Evolutionary conservation across 352 stramenopile species (phyloP), one percentile per base, ranked within the genome.

Genomic region (Pythium phragmiticola): DNA sequence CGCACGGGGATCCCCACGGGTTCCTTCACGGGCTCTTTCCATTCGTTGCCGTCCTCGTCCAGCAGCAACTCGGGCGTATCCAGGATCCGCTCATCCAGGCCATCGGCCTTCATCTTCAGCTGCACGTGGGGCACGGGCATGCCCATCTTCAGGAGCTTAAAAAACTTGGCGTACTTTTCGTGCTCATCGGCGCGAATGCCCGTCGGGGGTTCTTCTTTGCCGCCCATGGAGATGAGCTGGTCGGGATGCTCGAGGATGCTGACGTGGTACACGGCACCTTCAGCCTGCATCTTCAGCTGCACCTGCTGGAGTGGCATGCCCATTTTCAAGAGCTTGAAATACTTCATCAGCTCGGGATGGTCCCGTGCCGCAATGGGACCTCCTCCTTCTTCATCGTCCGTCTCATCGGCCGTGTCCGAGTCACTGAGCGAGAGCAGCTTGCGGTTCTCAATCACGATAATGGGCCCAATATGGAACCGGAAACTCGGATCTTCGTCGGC

Each of bases 91-190:
- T 81, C 76, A 71, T 99, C 88, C 17, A 98, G 63, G 13, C 90
- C 92, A 71, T 98, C 96, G 14, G 87, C 79, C 9, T 78, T 88
- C 89, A 98, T 98, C 33, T 98, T 97, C 64, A 98, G 73, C 57
- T 98, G 83, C 56, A 98, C 92, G 51, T 97, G 94, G 5, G 83
- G 72, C 60, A 94, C 65, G 6, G 96, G 96, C 84, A 99, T 95
- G 9, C 93, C 94, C 75, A 99, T 93, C 63, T 97, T 97, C 46
- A 92, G 87, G 68, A 99, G 92, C 69, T 98, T 98, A 66, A 98
- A 98, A 67, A 97, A 99, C 59, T 94, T 94, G 3, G 68, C 72
- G 72, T 79, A 92, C 55, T 90, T 90, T 5, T 83, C 73, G 50
- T 94, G 83, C 23, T 89, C 78, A 43, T 84, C 77, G 11, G 73